A percentile compares a stretch with the other conserved stretches of the same genome.
phyloP scores from a whole-genome alignment of 768 basidiomycete species.

The Agrocybe pediades region DNA sequence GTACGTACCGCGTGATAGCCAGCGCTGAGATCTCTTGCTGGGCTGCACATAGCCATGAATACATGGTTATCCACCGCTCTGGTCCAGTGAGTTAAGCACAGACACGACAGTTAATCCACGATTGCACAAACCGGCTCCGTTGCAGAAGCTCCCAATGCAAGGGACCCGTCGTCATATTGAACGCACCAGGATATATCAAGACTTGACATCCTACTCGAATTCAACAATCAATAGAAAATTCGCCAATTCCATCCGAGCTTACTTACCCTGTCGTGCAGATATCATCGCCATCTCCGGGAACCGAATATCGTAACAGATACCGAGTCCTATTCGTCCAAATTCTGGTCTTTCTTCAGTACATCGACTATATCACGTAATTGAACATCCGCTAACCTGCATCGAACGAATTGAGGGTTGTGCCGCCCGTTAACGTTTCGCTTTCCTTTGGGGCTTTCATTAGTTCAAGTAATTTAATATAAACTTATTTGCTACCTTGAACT shows the following conservation, averaged over 20 bases:
- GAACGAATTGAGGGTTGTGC: conserved; percentile 72
- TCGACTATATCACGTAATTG: not conserved
- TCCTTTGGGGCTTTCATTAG: conserved; percentile 53
- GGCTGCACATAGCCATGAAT: conserved; percentile 95
- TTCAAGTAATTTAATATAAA: not conserved
- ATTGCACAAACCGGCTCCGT: conserved; percentile 71
- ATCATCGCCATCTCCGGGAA: conserved; percentile 95
- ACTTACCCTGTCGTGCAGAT: conserved; percentile 77
- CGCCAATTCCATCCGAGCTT: not conserved
- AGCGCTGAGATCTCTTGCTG: conserved; percentile 81
- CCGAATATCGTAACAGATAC: conserved; percentile 95
- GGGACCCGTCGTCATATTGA: conserved; percentile 95
- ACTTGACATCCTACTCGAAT: conserved; percentile 70
- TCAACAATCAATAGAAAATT: not conserved
- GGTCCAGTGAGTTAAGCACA: conserved; percentile 4
- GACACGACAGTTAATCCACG: not conserved
- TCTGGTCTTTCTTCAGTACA: conserved; percentile 41
- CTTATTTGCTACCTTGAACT: conserved; percentile 70
- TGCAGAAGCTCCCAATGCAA: conserved; percentile 95
- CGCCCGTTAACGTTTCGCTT: conserved; percentile 84
- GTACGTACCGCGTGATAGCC: conserved; percentile 83
- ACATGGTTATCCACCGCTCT: conserved; percentile 97
- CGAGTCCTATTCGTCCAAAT: conserved; percentile 96
- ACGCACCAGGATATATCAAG: conserved; percentile 91
- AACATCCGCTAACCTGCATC: conserved; percentile 67